Conservation (phyloP, 306 rosid species). For the Quercus dentata region DNA sequence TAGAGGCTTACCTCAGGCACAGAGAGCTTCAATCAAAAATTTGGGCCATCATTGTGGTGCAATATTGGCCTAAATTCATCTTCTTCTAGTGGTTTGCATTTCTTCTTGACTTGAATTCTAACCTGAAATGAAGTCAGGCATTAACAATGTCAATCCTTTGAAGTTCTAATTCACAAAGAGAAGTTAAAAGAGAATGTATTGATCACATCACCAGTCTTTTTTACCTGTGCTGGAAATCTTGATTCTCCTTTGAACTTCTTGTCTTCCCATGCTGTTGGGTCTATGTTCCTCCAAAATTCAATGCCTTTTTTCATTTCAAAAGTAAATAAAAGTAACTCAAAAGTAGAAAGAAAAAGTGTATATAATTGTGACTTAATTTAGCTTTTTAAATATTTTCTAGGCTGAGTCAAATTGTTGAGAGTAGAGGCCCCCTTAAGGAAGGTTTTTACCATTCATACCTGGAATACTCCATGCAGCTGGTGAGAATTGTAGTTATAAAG, state of each 20-base stretch:
- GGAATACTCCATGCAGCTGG: constrained; percentile 27
- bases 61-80: constrained; percentile 28
- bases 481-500: constrained; percentile 29
- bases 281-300: constrained; percentile 32
- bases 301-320: constrained; percentile 6
- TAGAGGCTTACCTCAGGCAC: constrained; percentile 21
- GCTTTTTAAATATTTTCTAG: background rate
- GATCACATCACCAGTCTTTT: background rate
- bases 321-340: background rate
- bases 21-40: constrained; percentile 22
- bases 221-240: constrained; percentile 27
- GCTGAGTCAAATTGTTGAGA: background rate
- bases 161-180: background rate
- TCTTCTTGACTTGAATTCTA: constrained; percentile 21
- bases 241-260: constrained; percentile 27
- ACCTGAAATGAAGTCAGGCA: constrained; percentile 1
- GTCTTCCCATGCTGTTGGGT: constrained; percentile 29
- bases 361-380: background rate
- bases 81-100: constrained; percentile 14
- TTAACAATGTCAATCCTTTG: background rate
- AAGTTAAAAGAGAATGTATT: background rate
- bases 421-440: background rate
- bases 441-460: constrained; percentile 1
- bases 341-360: background rate
- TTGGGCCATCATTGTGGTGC: constrained; percentile 28